These are phyloP conservation scores for Candida quercuum DNA, from an alignment of 805 yeast species.

Conservation along the genomic window DNA sequence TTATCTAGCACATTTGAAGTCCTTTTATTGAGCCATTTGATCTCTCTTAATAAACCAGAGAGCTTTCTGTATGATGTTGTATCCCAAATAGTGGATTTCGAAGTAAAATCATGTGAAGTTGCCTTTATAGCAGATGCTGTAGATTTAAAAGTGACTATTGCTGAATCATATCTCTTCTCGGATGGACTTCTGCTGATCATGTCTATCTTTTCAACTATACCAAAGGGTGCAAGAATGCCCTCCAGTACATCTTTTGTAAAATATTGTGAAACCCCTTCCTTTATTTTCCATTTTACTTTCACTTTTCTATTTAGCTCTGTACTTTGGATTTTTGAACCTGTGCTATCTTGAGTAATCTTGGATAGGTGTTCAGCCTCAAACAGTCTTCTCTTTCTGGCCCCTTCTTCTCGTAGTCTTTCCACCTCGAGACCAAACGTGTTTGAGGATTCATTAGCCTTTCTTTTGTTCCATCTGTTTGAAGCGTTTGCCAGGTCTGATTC, in stretches of 20 bases:
- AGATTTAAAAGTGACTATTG: conserved; percentile 9
- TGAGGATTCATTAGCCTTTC: conserved; percentile 5
- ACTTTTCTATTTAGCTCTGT: conserved; percentile 10
- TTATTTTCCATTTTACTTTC: conserved; percentile 19
- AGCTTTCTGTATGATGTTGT: conserved; percentile 17
- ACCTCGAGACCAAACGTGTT: conserved; percentile 10
- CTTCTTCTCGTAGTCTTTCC: conserved; percentile 22
- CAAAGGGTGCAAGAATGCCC: conserved; percentile 22
- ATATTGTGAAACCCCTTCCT: conserved; percentile 16
- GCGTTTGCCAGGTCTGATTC: background rate
- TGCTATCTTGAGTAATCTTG: conserved; percentile 1
- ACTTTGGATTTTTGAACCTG: background rate
- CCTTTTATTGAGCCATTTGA: conserved; percentile 11
- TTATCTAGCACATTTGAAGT: conserved; percentile 2
- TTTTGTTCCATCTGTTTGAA: conserved; percentile 11
- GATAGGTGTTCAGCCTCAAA: conserved; percentile 10
- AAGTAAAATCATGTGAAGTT: conserved; percentile 8
- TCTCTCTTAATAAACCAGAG: conserved; percentile 17
- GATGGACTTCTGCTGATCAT: conserved; percentile 9
- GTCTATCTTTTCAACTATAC: conserved; percentile 10
- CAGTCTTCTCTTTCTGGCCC: conserved; percentile 13
- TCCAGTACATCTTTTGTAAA: conserved; percentile 18
- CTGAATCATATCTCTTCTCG: conserved; percentile 13
- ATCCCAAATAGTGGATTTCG: conserved; percentile 15
- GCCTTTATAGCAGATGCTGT: conserved; percentile 11